phyloP scores from a whole-genome alignment of 2,329 filamentous ascomycete genomes.

The Allantophomopsis cytisporea region DNA sequence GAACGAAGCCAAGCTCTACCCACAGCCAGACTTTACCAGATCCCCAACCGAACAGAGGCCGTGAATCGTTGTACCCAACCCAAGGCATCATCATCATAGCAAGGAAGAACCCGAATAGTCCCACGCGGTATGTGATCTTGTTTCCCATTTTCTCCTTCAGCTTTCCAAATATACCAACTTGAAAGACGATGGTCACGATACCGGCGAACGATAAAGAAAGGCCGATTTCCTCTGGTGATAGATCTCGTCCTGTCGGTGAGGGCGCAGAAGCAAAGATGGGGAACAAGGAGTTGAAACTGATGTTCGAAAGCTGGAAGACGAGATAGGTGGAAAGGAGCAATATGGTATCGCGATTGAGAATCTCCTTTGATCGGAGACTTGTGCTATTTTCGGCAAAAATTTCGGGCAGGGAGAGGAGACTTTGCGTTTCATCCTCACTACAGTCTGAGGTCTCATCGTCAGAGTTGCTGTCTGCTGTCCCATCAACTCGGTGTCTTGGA shows the following conservation, averaged over 20 bases:
- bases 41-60: constrained; percentile 40
- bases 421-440: constrained; percentile 13
- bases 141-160: constrained; percentile 74
- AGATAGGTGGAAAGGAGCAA: constrained; percentile 76
- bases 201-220: constrained; percentile 76
- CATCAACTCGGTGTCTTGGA: constrained; percentile 13
- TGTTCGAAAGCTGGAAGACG: constrained; percentile 87
- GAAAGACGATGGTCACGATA: constrained; percentile 76
- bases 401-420: constrained; percentile 14
- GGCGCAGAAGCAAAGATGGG: constrained; percentile 77
- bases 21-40: constrained; percentile 61
- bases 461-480: constrained; percentile 25
- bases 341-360: constrained; percentile 72
- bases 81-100: constrained; percentile 84
- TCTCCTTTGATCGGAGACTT: constrained; percentile 36
- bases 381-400: constrained; percentile 28
- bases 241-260: constrained; percentile 61
- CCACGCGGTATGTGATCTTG: constrained; percentile 66
- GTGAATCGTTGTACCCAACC: constrained; percentile 61
- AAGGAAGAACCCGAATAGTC: constrained; percentile 66
- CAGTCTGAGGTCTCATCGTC: constrained; percentile 20
- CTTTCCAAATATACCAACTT: constrained; percentile 71
- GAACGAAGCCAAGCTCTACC: constrained; percentile 62
- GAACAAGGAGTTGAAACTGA: constrained; percentile 89
- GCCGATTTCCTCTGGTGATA: constrained; percentile 72